A percentile compares a stretch with the other conserved stretches of the same genome.
These are phyloP conservation scores for Saccharomyces pastorianus DNA, from an alignment of 1,139 yeast genomes.

Conservation along the genomic window DNA sequence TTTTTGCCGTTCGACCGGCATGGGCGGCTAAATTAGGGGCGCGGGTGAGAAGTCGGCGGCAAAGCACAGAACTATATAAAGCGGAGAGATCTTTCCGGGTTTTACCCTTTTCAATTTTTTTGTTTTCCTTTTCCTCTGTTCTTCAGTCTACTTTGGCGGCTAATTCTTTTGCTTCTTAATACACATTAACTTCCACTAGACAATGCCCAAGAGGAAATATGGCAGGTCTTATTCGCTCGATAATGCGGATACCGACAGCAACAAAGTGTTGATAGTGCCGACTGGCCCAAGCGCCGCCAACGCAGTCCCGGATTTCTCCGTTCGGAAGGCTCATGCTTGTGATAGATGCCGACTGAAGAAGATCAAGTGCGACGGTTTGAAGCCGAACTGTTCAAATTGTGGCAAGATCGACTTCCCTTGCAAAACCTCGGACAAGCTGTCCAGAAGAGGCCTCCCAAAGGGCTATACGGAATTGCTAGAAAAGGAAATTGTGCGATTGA, in stretches of 20 bases:
- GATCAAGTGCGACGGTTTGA: conserved; percentile 65
- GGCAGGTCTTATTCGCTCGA: conserved; percentile 1
- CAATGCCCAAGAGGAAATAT: background rate
- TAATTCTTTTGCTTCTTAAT: background rate
- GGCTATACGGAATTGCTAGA: conserved; percentile 73
- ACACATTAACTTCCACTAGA: background rate
- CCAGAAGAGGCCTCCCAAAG: conserved; percentile 66
- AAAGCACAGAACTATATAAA: background rate
- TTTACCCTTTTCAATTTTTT: background rate
- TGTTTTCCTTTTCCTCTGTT: background rate
- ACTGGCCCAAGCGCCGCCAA: background rate
- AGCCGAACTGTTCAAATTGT: conserved; percentile 61
- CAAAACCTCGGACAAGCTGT: conserved; percentile 60
- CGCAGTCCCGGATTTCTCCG: background rate
- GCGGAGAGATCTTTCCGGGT: background rate
- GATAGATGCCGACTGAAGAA: conserved; percentile 71
- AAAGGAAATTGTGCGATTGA: conserved; percentile 49
- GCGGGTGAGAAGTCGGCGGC: background rate
- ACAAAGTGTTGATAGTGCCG: background rate
- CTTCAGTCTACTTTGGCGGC: background rate
- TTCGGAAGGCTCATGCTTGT: conserved; percentile 57
- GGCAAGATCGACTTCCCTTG: conserved; percentile 57
- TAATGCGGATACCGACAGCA: background rate
- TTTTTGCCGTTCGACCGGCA: background rate
- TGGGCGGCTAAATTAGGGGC: conserved; percentile 1